These are phyloP conservation scores for Sarocladium kiliense DNA, from an alignment of 2,329 filamentous ascomycete species.

Conservation along the genomic window DNA sequence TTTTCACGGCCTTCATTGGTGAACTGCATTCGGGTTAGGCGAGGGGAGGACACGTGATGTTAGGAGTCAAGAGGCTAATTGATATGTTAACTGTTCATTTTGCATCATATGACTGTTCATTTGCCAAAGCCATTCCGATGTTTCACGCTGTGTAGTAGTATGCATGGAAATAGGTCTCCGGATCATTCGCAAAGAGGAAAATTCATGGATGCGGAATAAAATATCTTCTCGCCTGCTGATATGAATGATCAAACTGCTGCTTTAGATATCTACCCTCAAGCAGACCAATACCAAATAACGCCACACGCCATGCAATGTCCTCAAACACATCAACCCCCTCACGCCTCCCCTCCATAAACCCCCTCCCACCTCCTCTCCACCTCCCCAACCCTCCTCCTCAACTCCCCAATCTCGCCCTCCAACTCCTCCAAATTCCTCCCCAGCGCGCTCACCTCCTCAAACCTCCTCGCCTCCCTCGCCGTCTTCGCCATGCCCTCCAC, in stretches of 20 bases:
- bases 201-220: too few species aligned
- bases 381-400: conserved; percentile 59
- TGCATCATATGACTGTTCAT: neutral
- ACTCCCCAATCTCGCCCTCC: conserved; percentile 66
- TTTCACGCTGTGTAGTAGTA: too few species aligned
- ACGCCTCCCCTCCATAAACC: conserved; percentile 29
- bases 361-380: conserved; percentile 59
- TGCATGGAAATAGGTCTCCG: too few species aligned
- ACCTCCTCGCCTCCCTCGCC: conserved; percentile 69
- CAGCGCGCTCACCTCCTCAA: conserved; percentile 80
- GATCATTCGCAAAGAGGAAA: too few species aligned
- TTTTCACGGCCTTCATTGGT: neutral
- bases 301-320: conserved; percentile 30
- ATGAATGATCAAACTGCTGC: neutral
- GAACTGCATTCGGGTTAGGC: too few species aligned
- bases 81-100: neutral
- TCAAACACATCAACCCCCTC: neutral
- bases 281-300: neutral
- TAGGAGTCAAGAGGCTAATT: neutral
- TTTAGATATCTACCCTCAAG: neutral
- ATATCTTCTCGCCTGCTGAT: neutral
- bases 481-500: conserved; percentile 79
- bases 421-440: conserved; percentile 78
- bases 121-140: neutral
- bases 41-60: too few species aligned